phyloP scores from a whole-genome alignment of 2,329 filamentous ascomycete species.

The Microcyclosporella mali region DNA sequence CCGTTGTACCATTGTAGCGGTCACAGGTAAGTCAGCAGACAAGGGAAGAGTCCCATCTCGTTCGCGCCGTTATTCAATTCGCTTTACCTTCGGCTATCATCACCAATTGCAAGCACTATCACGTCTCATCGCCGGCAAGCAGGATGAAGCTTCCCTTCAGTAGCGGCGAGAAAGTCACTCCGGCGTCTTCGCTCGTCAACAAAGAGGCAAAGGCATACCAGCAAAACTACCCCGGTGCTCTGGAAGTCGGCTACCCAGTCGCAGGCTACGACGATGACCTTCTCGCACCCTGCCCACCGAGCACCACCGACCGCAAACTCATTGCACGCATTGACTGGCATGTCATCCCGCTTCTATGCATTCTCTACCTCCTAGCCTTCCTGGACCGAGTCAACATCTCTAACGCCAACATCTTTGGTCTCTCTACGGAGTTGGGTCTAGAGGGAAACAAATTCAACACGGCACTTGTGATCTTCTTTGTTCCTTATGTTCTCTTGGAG shows the following conservation, averaged over 20 bases:
- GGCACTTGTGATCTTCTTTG: constrained; percentile 51
- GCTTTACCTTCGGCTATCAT: background rate
- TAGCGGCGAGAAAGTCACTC: constrained; percentile 1
- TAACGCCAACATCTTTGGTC: constrained; percentile 48
- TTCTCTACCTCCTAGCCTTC: constrained; percentile 43
- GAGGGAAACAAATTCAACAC: constrained; percentile 43
- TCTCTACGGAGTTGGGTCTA: constrained; percentile 43
- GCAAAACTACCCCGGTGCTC: constrained; percentile 15
- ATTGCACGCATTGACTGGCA: constrained; percentile 41
- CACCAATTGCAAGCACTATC: background rate
- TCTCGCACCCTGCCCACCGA: constrained; percentile 37
- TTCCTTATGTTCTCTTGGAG: constrained; percentile 48
- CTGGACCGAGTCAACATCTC: constrained; percentile 45
- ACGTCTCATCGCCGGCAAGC: background rate
- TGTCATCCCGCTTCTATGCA: constrained; percentile 45
- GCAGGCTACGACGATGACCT: constrained; percentile 30
- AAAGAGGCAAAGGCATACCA: constrained; percentile 4
- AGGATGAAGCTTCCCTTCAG: constrained; percentile 2
- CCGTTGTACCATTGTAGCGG: too few species aligned
- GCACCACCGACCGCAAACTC: constrained; percentile 45
- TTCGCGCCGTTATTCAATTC: too few species aligned
- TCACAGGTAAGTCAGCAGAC: too few species aligned
- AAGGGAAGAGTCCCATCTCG: too few species aligned
- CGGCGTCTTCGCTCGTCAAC: constrained; percentile 4
- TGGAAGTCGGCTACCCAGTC: constrained; percentile 4